Evolutionary conservation across 2,329 filamentous ascomycete species (phyloP), one percentile per base, ranked within the genome.

Genomic region (Cryphonectria japonica): DNA sequence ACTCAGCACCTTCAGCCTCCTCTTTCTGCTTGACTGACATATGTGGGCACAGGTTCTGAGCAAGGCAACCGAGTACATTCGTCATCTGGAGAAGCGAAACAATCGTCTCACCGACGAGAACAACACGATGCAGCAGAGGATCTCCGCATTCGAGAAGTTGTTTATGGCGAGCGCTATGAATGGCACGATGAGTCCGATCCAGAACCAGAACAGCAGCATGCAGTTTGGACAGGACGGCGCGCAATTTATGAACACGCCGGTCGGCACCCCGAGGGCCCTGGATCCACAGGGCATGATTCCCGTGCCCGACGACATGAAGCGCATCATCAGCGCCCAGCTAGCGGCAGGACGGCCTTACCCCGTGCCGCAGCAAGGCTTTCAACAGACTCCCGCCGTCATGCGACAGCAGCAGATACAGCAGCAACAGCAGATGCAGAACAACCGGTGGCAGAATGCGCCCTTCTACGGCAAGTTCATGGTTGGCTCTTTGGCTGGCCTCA

Each of bases 31-130:
- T 64, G 37, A 19, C 73, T 74, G 59, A 74, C 67, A 19, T 41
- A 60, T 22, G 22, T 63, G 14, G 4, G 22, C 19, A 50, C 62
- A 89, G 87, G 87, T 98, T 66, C 83, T 98, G 60, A 95, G 93
- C 75, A 98, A 98, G 80, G 95, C 95, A 2, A 98, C 95, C 7
- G 95, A 98, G 79, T 98, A 98, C 76, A 98, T 98, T 75, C 89
- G 91, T 52, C 95, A 98, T 81, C 84, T 98, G 1, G 95, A 98
- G 80, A 97, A 97, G 83, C 90, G 94, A 16, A 97, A 97, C 76
- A 92, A 90, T 75, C 89, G 92, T 7, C 84, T 98, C 13, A 84
- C 91, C 67, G 93, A 97, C 62, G 94, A 98, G 79, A 95, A 97
- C 77, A 86, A 83, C 41, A 88, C 88, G 19, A 88, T 97, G 83